Percentiles rank a stretch among this genome's conserved stretches.
Evolutionary conservation across 139 green algal genomes (phyloP).

Genomic region (Medakamo hakoo): DNA sequence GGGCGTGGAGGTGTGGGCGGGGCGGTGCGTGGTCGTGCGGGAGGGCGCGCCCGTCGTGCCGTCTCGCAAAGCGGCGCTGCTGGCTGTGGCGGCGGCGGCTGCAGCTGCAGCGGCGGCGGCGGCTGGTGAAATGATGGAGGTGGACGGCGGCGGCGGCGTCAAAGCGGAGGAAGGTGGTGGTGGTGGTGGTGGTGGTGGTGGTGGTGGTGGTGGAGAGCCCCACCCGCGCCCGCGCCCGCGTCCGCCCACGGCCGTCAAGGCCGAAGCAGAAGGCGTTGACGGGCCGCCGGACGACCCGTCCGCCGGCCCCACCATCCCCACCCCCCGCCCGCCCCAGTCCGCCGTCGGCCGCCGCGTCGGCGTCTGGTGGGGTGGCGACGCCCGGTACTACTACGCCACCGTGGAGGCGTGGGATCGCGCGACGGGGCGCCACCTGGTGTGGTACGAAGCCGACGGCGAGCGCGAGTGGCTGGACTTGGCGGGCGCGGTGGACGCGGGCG

Average conservation of each 20-base stretch:
- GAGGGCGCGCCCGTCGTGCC: constrained; percentile 18
- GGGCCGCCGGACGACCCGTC: background rate
- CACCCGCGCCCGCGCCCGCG: background rate
- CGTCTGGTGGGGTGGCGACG: constrained; percentile 15
- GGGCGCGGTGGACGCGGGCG: constrained; percentile 15
- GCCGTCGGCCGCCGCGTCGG: constrained; percentile 18
- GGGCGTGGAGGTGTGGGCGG: constrained; percentile 16
- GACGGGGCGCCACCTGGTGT: constrained; percentile 16
- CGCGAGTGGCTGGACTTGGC: constrained; percentile 23
- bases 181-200: no score
- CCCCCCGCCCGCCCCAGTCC: background rate
- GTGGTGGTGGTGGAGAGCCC: background rate
- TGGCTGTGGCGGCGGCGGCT: constrained; percentile 11
- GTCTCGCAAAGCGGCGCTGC: constrained; percentile 6
- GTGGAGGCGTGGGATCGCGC: background rate
- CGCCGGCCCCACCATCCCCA: background rate
- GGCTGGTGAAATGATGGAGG: background rate
- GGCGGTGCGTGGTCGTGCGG: constrained; percentile 38
- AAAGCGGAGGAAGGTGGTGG: no score
- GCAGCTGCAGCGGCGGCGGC: constrained; percentile 2
- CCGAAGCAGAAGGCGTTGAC: background rate
- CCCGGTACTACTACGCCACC: constrained; percentile 23
- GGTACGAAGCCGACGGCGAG: constrained; percentile 40
- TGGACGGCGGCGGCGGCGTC: no score
- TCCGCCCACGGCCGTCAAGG: background rate